These are phyloP conservation scores for Paraglomus brasilianum DNA, from an alignment of 192 early-diverging fungal genomes.

Conservation along the genomic window DNA sequence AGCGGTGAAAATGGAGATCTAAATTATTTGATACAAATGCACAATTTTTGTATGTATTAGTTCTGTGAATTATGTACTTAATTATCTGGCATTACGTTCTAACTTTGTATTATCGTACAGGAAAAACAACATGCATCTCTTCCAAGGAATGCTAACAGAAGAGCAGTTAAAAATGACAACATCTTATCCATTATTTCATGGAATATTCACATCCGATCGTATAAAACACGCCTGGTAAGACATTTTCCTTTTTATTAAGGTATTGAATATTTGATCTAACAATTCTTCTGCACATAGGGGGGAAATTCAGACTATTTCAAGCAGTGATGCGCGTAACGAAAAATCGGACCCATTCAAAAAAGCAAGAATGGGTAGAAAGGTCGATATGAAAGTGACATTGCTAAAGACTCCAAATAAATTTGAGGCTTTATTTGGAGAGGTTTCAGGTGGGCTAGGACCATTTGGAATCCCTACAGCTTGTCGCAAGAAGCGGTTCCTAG, in stretches of 20 bases:
- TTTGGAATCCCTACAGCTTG: slow-evolving; percentile 8
- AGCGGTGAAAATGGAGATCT: not conserved
- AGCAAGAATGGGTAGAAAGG: slow-evolving; percentile 20
- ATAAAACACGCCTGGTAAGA: slow-evolving; percentile 5
- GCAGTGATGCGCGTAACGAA: slow-evolving; percentile 7
- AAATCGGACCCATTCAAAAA: slow-evolving; percentile 13
- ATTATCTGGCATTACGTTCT: not conserved
- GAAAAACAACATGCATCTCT: slow-evolving; percentile 10
- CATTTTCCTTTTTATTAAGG: not conserved
- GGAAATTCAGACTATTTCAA: slow-evolving; percentile 6
- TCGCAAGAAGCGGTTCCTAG: slow-evolving; percentile 18
- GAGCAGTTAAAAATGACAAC: slow-evolving; percentile 8
- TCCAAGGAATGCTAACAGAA: slow-evolving; percentile 6
- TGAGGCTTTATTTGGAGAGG: slow-evolving; percentile 4
- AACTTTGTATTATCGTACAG: slow-evolving; percentile 15
- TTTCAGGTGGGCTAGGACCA: slow-evolving; percentile 10
- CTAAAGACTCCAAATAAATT: slow-evolving; percentile 19
- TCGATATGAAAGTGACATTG: slow-evolving; percentile 17
- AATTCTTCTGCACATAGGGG: slow-evolving; percentile 9
- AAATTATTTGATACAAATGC: not conserved
- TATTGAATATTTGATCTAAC: slow-evolving; percentile 5
- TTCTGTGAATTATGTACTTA: slow-evolving; percentile 16
- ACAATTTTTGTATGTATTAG: slow-evolving; percentile 22
- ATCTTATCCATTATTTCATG: slow-evolving; percentile 11
- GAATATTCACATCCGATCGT: slow-evolving; percentile 3